Percentiles rank a stretch among this genome's conserved stretches.
Evolutionary conservation across 805 yeast species (phyloP).

Genomic region (Trichomonascus vanleenenianus): DNA sequence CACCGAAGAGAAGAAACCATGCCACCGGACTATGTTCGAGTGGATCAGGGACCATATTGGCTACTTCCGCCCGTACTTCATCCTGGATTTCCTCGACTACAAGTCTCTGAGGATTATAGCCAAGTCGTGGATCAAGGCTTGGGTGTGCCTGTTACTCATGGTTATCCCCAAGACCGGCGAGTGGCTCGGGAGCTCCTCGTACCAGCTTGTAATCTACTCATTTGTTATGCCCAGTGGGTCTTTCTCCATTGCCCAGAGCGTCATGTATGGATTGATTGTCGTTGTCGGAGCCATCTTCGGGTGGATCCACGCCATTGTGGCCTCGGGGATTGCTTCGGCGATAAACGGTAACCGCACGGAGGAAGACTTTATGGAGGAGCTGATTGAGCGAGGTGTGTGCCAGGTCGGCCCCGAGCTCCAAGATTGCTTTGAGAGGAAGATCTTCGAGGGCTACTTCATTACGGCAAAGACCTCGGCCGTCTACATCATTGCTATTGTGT

Average conservation of each 20-base stretch:
- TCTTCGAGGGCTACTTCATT: background rate
- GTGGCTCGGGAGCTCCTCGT: slow-evolving; percentile 25
- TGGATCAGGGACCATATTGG: background rate
- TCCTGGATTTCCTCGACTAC: slow-evolving; percentile 14
- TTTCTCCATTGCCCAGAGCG: slow-evolving; percentile 7
- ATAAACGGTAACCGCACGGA: slow-evolving; percentile 17
- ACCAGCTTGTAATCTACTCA: slow-evolving; percentile 18
- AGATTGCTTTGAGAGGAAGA: slow-evolving; percentile 10
- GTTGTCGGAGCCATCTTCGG: slow-evolving; percentile 14
- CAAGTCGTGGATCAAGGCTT: slow-evolving; percentile 23
- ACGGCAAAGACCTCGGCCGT: background rate
- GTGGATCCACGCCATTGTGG: slow-evolving; percentile 15
- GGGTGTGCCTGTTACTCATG: slow-evolving; percentile 19
- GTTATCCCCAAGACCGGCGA: slow-evolving; percentile 12
- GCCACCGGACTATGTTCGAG: too few relatives aligned
- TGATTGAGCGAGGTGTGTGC: slow-evolving; percentile 20
- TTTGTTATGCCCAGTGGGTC: slow-evolving; percentile 23
- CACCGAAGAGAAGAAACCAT: too few relatives aligned
- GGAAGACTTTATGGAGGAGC: slow-evolving; percentile 5
- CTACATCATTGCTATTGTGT: background rate
- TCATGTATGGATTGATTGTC: slow-evolving; percentile 12
- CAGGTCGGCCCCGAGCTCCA: slow-evolving; percentile 16
- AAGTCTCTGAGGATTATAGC: slow-evolving; percentile 16
- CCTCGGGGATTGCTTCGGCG: slow-evolving; percentile 20
- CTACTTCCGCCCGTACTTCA: slow-evolving; percentile 11